Evolutionary conservation across 2,329 filamentous ascomycete genomes (phyloP), one percentile per base, ranked within the genome.

Genomic region (Acrocalymma vagum): DNA sequence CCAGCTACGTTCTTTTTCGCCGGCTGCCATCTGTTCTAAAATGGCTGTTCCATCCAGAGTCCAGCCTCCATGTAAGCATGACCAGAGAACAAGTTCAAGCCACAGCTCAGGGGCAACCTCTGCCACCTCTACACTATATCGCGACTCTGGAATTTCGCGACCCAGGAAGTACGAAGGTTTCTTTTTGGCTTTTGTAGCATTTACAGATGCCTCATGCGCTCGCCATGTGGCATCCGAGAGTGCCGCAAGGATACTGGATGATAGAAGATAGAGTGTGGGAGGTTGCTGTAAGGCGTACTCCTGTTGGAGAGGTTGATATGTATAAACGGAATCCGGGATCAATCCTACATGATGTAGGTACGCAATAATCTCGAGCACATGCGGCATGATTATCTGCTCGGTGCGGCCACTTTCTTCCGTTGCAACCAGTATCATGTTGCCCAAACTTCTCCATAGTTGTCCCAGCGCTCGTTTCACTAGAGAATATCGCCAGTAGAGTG

Each of bases 11-110:
- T 55, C 43, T 17, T 51, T 53, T 16, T 51, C 35, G n/a, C 54
- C 52, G 3, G 43, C 40, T n/a, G 50, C 48, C 10, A 70, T 29
- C 21, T 56, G 43, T 25, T 65, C 45, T 2, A 78, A 48, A 9
- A 78, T 70, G 2, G 62, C 58, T n/a, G 58, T 53, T 3, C 75
- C 76, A 36, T 76, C 71, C 9, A 55, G 30, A 6, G 71, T 59
- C 74, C 75, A 78, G 5, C 72, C 72, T 14, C 76, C 76, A 35
- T 76, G 72, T 6, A 78, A 48, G 49, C 75, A 78, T 10, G 75
- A 74, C 76, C 76, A 78, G 3, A 79, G 60, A 14, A 79, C 68
- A n/a, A 79, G 63, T 52, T 79, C 77, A 13, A 79, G 56, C 77
- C 77, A 79, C 10, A 79, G 58, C 42, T 78, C 77, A 1, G 73